Evolutionary conservation across 2,329 filamentous ascomycete genomes (phyloP), one percentile per base, ranked within the genome.

Genomic region (Dactylellina parvicollis): DNA sequence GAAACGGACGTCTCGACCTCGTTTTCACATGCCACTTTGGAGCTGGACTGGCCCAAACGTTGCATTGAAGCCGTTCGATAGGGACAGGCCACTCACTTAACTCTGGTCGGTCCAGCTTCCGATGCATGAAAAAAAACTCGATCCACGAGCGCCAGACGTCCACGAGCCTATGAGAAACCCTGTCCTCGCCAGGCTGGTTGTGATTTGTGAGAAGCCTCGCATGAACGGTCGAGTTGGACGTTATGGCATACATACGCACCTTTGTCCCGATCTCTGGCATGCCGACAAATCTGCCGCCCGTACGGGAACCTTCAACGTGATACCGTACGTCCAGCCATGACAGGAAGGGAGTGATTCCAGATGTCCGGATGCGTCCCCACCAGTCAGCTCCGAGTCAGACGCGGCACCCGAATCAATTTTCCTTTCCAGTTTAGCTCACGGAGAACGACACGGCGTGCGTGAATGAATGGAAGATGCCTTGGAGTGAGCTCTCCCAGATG

Each of bases 341-440:
- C 22, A 14, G 8, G 9, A 18, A 44, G 8, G 20, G 9, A 4
- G 3, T n/a, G 36, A 40, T 12, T 50, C 55, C 61, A 47, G 52
- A 72, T 36, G 60, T 66, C 69, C 69, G 60, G 22, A 60, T 61
- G 60, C 69, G 69, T 73, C 60, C 69, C 69, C 69, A 66, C 60
- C 54, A 72, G 67, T 64, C 61, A 59, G 67, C 64, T 69, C 64
- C 52, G 32, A 56, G 52, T 42, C 32, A 56, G 52, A 34, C 20
- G 24, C 24, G 22, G 36, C 18, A 24, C 10, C 44, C 7, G 20
- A 4, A n/a, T 16, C n/a, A n/a, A n/a, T n/a, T n/a, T n/a, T n/a
- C n/a, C 16, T 42, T 42, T 42, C n/a, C 16, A 4, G n/a, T 42
- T 16, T 42, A 42, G 38, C 38, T 42, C 38, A 9, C 38, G 44